A percentile compares a stretch with the other conserved stretches of the same genome.
Evolutionary conservation across 2,329 filamentous ascomycete genomes (phyloP).

Genomic region (Colletotrichum nymphaeae): DNA sequence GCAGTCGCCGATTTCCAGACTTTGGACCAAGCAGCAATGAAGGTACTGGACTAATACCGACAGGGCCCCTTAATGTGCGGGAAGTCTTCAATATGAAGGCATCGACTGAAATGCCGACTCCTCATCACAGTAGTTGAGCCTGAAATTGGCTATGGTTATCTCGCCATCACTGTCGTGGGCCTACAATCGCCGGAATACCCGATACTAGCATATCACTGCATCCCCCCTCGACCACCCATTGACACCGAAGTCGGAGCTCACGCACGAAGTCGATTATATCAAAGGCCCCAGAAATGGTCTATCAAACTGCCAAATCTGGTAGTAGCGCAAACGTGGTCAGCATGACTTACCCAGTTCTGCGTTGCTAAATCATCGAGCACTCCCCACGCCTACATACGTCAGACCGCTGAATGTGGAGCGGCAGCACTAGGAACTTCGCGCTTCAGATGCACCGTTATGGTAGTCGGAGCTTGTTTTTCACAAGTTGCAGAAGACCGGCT

Average conservation of each 20-base stretch:
- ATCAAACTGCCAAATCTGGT: not conserved
- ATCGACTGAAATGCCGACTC: not conserved
- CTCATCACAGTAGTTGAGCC: not conserved
- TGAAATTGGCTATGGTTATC: not conserved
- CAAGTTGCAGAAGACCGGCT: not conserved
- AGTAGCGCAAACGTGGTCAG: not conserved
- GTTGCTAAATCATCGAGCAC: no score
- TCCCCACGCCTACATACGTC: not conserved
- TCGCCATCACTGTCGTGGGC: not conserved
- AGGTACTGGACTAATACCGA: no score
- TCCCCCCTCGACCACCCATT: no score
- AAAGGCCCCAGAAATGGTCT: not conserved
- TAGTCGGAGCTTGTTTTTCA: not conserved
- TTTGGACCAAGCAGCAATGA: no score
- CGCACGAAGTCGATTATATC: not conserved
- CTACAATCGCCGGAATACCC: not conserved
- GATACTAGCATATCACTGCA: not conserved
- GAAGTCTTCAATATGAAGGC: not conserved
- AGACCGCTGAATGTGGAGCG: not conserved
- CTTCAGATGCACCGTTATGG: not conserved
- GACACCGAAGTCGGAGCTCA: not conserved
- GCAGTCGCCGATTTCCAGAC: no score
- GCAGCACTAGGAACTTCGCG: not conserved
- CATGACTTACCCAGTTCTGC: not conserved
- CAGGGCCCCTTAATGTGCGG: no score